Evolutionary conservation across 352 stramenopile genomes (phyloP), one percentile per base, ranked within the genome.

Genomic region (Phytopythium mirpurense): DNA sequence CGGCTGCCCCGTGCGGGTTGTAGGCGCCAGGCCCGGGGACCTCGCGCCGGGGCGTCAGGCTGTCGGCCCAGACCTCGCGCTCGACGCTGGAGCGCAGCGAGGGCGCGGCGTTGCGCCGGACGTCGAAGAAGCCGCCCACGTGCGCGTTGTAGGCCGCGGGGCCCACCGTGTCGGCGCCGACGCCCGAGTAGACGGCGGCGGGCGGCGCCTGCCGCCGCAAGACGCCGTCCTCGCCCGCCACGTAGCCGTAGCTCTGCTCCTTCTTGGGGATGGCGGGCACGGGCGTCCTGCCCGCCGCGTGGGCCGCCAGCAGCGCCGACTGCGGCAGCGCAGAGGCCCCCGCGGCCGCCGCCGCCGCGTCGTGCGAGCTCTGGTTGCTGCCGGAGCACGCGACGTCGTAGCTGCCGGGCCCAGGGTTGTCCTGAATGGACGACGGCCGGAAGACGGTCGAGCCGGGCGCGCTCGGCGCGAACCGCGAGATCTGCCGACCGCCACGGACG

Each of bases 231-330:
- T 49, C 55, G 24, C 66, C 68, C 29, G 72, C 61, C 12, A 82
- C 56, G 60, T 91, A 90, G 11, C 81, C 81, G 54, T 88, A 89
- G 48, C 78, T 86, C 56, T 91, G 81, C 12, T 86, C 76, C 47
- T 76, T 83, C 43, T 75, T 74, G 3, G 81, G 81, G 46, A 91
- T 91, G 10, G 81, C 74, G 14, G 81, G 81, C 5, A 77, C 76
- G 4, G 43, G 56, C 60, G 48, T 43, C 6, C 34, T 53, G 21
- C 27, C 58, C 37, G 12, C 34, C 29, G 47, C 59, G 31, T 52
- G 41, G 19, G 19, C 46, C 19, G 31, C 46, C 46, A 52, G 11
- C 31, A 52, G 21, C 18, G 46, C 14, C 3, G 46, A 52, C n/a
- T 42, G n/a, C 26, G 46, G 12, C 2, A 41, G 11, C 2, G 31